Percentiles rank a stretch among this genome's conserved stretches.
phyloP scores from a whole-genome alignment of 257 asterid species.

The Sherardia arvensis region DNA sequence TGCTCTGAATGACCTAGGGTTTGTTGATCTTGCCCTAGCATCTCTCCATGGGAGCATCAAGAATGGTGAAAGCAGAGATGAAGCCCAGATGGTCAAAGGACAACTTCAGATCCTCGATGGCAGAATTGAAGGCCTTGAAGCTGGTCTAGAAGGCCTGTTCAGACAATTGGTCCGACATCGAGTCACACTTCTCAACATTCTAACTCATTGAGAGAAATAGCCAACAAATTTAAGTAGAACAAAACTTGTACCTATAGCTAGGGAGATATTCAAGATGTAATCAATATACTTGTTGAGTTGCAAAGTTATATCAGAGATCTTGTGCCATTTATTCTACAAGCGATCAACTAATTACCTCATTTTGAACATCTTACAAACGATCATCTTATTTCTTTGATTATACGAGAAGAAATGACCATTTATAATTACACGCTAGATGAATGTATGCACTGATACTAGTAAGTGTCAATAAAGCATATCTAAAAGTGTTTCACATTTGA shows the following conservation, averaged over 20 bases:
- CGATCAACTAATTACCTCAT: no score
- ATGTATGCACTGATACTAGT: no score
- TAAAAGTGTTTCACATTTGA: no score
- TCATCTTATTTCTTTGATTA: no score
- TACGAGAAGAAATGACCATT: no score
- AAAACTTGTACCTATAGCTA: not conserved
- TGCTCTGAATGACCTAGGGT: slow-evolving; percentile 23
- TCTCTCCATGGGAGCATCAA: slow-evolving; percentile 21
- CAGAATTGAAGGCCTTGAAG: slow-evolving; percentile 18
- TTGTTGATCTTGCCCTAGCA: slow-evolving; percentile 33
- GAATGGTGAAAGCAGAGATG: slow-evolving; percentile 22
- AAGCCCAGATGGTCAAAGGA: slow-evolving; percentile 23
- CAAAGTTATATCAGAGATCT: not conserved
- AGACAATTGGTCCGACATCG: slow-evolving; percentile 23
- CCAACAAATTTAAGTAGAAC: not conserved
- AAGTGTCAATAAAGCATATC: no score
- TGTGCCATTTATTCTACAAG: not conserved
- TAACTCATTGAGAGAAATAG: slow-evolving; percentile 6
- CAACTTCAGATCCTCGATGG: slow-evolving; percentile 26
- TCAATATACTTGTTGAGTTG: not conserved
- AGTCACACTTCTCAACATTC: slow-evolving; percentile 29
- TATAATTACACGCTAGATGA: no score
- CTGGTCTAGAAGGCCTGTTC: slow-evolving; percentile 26
- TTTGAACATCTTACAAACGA: no score
- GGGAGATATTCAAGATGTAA: not conserved